phyloP scores from a whole-genome alignment of 306 rosid genomes.

The Cucumis hystrix region DNA sequence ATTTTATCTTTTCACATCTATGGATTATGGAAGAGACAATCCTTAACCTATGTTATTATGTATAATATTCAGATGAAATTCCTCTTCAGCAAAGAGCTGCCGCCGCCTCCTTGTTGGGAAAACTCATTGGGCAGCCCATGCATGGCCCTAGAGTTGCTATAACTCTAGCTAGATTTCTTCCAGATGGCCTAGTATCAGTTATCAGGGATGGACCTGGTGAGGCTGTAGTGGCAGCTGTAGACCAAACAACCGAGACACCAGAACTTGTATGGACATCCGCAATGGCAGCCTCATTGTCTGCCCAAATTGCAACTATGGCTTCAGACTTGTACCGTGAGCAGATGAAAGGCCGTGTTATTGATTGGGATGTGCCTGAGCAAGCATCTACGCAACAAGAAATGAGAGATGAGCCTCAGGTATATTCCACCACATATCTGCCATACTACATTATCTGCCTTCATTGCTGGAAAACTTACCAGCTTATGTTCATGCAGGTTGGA shows the following conservation, averaged over 20 bases:
- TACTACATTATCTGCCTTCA: background rate
- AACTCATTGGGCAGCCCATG: constrained; percentile 96
- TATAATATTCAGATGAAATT: constrained; percentile 56
- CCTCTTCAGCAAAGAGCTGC: constrained; percentile 94
- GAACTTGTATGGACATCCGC: constrained; percentile 99
- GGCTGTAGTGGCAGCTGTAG: constrained; percentile 81
- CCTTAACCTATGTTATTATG: background rate
- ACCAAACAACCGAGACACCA: constrained; percentile 93
- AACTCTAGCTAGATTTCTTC: constrained; percentile 88
- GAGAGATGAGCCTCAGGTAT: constrained; percentile 99
- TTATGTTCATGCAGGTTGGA: constrained; percentile 65
- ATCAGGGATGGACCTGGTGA: constrained; percentile 99
- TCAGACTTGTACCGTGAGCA: constrained; percentile 77
- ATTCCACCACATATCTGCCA: constrained; percentile 5
- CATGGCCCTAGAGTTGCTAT: constrained; percentile 98
- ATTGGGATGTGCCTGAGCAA: constrained; percentile 99
- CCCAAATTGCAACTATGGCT: constrained; percentile 89
- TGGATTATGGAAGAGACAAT: background rate
- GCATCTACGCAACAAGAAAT: constrained; percentile 96
- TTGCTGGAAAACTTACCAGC: constrained; percentile 14
- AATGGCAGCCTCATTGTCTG: constrained; percentile 95
- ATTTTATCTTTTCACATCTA: constrained; percentile 1
- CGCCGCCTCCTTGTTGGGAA: constrained; percentile 93
- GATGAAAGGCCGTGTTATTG: constrained; percentile 91
- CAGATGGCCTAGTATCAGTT: constrained; percentile 90